These are phyloP conservation scores for Mimosa bimucronata DNA, from an alignment of 306 rosid genomes.

Conservation along the genomic window DNA sequence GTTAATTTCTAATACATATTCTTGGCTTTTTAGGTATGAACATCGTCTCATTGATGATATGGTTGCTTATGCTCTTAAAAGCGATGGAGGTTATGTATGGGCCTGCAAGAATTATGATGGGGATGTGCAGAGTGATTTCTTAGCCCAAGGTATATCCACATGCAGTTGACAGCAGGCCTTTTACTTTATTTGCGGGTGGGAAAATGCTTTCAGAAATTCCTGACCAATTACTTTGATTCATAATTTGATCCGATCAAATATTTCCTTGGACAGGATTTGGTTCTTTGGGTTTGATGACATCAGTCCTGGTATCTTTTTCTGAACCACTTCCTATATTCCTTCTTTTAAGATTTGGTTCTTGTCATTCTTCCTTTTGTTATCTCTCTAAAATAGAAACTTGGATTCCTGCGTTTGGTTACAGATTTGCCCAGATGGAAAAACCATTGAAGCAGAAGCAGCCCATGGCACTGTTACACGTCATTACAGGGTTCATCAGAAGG, in stretches of 20 bases:
- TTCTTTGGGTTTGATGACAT: slow-evolving; percentile 62
- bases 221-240: neutral
- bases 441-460: slow-evolving; percentile 98
- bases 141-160: slow-evolving; percentile 85
- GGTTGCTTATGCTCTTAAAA: slow-evolving; percentile 97
- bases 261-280: slow-evolving; percentile 54
- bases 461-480: slow-evolving; percentile 97
- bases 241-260: slow-evolving; percentile 23
- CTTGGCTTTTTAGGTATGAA: slow-evolving; percentile 77
- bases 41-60: slow-evolving; percentile 99
- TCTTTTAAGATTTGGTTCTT: neutral
- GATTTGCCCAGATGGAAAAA: slow-evolving; percentile 98
- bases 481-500: slow-evolving; percentile 89
- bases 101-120: slow-evolving; percentile 99
- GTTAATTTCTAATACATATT: slow-evolving; percentile 29
- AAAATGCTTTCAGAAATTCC: slow-evolving; percentile 24
- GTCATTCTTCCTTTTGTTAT: slow-evolving; percentile 7
- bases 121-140: slow-evolving; percentile 96
- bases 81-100: slow-evolving; percentile 99
- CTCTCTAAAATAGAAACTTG: slow-evolving; percentile 33
- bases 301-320: slow-evolving; percentile 46
- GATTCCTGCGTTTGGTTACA: slow-evolving; percentile 38
- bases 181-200: slow-evolving; percentile 8
- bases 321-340: slow-evolving; percentile 20
- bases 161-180: slow-evolving; percentile 28